A percentile compares a stretch with the other conserved stretches of the same genome.
Conservation (phyloP, 768 basidiomycete genomes). For the Rickenella mellea region DNA sequence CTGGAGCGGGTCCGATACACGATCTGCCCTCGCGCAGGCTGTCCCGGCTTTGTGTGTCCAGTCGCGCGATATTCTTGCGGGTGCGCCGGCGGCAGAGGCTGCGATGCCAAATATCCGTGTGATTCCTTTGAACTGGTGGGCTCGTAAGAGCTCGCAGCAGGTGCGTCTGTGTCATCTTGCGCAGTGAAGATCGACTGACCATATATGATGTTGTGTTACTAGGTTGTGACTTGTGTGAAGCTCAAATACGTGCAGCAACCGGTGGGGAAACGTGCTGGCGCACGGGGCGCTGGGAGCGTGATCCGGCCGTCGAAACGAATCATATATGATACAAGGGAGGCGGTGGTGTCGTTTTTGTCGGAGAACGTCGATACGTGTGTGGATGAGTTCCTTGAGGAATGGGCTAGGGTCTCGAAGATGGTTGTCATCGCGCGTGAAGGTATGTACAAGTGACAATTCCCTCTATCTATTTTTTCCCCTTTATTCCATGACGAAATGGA, state of each 20-base stretch:
- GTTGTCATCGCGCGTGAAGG: slow-evolving; percentile 88
- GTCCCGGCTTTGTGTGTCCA: slow-evolving; percentile 81
- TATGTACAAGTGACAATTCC: slow-evolving; percentile 24
- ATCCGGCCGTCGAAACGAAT: slow-evolving; percentile 83
- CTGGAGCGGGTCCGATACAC: slow-evolving; percentile 43
- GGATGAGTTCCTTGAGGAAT: slow-evolving; percentile 84
- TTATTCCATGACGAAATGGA: background rate
- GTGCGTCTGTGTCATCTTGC: slow-evolving; percentile 1
- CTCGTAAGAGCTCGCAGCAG: slow-evolving; percentile 57
- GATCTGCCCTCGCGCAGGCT: slow-evolving; percentile 66
- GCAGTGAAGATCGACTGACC: background rate
- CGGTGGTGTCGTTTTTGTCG: slow-evolving; percentile 82
- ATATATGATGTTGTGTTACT: slow-evolving; percentile 6
- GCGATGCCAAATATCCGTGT: slow-evolving; percentile 90
- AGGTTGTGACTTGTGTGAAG: slow-evolving; percentile 86
- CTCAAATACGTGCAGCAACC: slow-evolving; percentile 85
- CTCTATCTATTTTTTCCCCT: background rate
- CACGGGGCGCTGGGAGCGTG: slow-evolving; percentile 40
- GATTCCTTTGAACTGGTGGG: slow-evolving; percentile 89
- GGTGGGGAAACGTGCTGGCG: slow-evolving; percentile 57
- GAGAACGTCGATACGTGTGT: slow-evolving; percentile 84
- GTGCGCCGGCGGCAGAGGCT: slow-evolving; percentile 81
- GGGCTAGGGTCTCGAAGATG: slow-evolving; percentile 89
- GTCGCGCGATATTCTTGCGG: slow-evolving; percentile 71
- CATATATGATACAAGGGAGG: slow-evolving; percentile 82